These are phyloP conservation scores for Tetradesmus lagerheimii DNA, from an alignment of 139 green algal species.

Conservation along the genomic window DNA sequence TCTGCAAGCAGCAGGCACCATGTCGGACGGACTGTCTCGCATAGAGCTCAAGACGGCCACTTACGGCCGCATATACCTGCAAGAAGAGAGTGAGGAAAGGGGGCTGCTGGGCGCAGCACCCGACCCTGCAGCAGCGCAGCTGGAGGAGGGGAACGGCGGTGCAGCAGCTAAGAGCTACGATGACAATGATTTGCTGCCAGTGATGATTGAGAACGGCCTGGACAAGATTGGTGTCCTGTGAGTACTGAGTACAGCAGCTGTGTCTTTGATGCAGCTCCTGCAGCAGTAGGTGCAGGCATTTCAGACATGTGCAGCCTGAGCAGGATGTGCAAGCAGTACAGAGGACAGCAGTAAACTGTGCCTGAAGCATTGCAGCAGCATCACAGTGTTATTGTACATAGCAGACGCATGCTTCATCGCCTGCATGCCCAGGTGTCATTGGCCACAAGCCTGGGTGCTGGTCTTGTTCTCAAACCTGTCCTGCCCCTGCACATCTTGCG, in stretches of 20 bases:
- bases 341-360: not conserved
- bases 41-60: conserved; percentile 46
- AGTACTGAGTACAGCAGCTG: conserved; percentile 33
- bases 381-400: too few species aligned
- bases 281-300: not conserved
- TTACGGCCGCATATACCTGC: conserved; percentile 16
- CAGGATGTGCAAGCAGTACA: not conserved
- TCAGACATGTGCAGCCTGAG: not conserved
- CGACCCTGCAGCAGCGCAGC: not conserved
- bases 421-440: too few species aligned
- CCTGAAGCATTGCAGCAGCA: not conserved
- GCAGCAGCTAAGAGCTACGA: conserved; percentile 44
- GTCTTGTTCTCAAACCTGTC: not conserved
- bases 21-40: conserved; percentile 47
- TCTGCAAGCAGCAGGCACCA: conserved; percentile 9
- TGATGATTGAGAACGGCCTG: conserved; percentile 67
- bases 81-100: conserved; percentile 31
- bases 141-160: not conserved
- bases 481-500: not conserved
- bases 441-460: not conserved
- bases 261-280: too few species aligned
- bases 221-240: conserved; percentile 64
- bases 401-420: not conserved
- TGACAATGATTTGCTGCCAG: conserved; percentile 61
- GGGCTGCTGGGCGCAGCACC: conserved; percentile 46